Percentiles rank a stretch among this genome's conserved stretches.
Conservation (phyloP, 1,284 basidiomycete species). For the Agaricales sp. region DNA sequence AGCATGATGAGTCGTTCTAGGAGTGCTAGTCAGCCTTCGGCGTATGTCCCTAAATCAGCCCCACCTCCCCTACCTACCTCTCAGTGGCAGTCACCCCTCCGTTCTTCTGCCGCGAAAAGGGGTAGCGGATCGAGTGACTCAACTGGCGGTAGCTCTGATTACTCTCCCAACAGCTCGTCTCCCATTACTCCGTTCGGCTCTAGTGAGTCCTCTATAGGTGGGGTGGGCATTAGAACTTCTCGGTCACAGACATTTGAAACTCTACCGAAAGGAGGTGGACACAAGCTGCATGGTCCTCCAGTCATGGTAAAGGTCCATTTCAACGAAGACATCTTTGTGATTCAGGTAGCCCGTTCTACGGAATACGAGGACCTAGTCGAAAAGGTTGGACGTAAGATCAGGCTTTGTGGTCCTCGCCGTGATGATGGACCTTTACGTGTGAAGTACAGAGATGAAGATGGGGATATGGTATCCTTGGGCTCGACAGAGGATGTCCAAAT, state of each 20-base stretch:
- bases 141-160: constrained; percentile 68
- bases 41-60: constrained; percentile 47
- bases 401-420: constrained; percentile 71
- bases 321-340: constrained; percentile 85
- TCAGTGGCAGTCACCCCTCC: constrained; percentile 41
- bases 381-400: constrained; percentile 87
- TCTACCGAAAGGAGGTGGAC: constrained; percentile 16
- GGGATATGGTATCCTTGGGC: constrained; percentile 78
- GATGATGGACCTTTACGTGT: constrained; percentile 71
- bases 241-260: constrained; percentile 42
- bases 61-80: constrained; percentile 50
- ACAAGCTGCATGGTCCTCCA: constrained; percentile 25
- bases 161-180: constrained; percentile 70
- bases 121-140: constrained; percentile 75
- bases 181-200: constrained; percentile 81
- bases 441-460: constrained; percentile 86
- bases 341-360: constrained; percentile 74
- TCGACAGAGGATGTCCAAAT: constrained; percentile 87
- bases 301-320: constrained; percentile 86
- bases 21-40: constrained; percentile 66
- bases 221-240: constrained; percentile 38
- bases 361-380: constrained; percentile 79
- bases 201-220: constrained; percentile 64
- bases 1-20: constrained; percentile 40
- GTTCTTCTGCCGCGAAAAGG: constrained; percentile 49